Conservation (phyloP, 1,284 basidiomycete species). For the Caloboletus inedulis region DNA sequence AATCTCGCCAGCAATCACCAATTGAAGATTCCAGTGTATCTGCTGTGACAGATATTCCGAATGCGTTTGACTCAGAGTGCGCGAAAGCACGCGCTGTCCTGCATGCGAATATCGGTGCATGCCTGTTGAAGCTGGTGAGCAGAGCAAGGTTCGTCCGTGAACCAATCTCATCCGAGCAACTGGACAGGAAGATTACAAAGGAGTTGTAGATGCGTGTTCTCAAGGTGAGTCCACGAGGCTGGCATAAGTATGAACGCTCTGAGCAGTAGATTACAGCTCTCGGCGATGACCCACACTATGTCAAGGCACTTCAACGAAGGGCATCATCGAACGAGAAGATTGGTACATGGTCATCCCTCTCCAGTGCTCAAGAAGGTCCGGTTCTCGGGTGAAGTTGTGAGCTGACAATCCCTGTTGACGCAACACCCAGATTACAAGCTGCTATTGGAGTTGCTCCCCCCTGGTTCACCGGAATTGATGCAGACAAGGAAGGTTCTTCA, state of each 20-base stretch:
- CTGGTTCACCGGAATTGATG: conserved; percentile 49
- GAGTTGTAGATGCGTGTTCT: conserved; percentile 73
- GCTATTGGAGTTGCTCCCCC: conserved; percentile 61
- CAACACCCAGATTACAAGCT: conserved; percentile 70
- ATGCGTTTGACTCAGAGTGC: conserved; percentile 41
- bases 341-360: conserved; percentile 78
- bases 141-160: neutral
- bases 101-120: conserved; percentile 80
- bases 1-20: conserved; percentile 20
- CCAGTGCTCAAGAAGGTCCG: conserved; percentile 80
- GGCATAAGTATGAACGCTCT: neutral
- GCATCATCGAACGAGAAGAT: conserved; percentile 82
- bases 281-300: conserved; percentile 76
- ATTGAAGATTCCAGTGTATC: conserved; percentile 1
- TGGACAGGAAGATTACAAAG: conserved; percentile 66
- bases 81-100: conserved; percentile 63
- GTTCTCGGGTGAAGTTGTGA: neutral
- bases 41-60: conserved; percentile 3
- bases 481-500: conserved; percentile 51
- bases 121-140: conserved; percentile 70
- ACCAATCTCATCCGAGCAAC: conserved; percentile 6
- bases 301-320: conserved; percentile 87
- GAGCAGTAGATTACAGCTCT: conserved; percentile 56
- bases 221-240: conserved; percentile 46
- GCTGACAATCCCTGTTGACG: neutral